Percentiles rank a stretch among this genome's conserved stretches.
These are phyloP conservation scores for Tillandsia fasciculata DNA, from an alignment of 176 grass and related monocot species.

Conservation along the genomic window DNA sequence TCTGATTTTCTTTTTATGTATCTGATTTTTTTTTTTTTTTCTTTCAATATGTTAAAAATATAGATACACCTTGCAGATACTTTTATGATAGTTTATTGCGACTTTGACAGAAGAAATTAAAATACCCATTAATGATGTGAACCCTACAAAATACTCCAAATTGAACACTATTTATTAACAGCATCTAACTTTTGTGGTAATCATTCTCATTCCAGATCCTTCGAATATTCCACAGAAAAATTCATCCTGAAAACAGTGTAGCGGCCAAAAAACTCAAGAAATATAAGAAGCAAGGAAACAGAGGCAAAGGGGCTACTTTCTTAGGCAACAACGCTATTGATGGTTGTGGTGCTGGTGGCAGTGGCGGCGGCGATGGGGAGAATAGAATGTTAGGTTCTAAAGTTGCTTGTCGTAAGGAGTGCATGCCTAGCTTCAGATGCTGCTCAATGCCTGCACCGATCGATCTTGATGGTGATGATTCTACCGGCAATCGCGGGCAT, in stretches of 20 bases:
- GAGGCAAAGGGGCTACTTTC: not conserved
- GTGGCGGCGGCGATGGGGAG: not conserved
- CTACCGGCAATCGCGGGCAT: slow-evolving; percentile 49
- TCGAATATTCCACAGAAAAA: slow-evolving; percentile 92
- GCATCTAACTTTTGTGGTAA: not conserved
- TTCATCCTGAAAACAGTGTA: slow-evolving; percentile 63
- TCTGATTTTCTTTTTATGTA: no score
- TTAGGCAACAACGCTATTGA: no score
- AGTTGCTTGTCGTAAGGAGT: slow-evolving; percentile 27
- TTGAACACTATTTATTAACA: no score
- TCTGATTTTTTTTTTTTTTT: no score
- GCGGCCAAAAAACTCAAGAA: slow-evolving; percentile 19
- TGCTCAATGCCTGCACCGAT: slow-evolving; percentile 45
- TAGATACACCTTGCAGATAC: no score
- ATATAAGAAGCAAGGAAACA: slow-evolving; percentile 14
- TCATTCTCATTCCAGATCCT: slow-evolving; percentile 67
- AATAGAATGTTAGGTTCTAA: not conserved
- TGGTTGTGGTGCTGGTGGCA: not conserved
- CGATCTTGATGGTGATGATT: slow-evolving; percentile 11
- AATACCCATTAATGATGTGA: no score
- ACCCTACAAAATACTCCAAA: no score
- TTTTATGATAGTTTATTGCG: no score
- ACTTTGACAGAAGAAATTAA: no score
- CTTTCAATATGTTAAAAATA: no score
- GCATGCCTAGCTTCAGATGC: slow-evolving; percentile 35